phyloP scores from a whole-genome alignment of 495 filamentous ascomycete genomes.

The Pyronema domesticum region DNA sequence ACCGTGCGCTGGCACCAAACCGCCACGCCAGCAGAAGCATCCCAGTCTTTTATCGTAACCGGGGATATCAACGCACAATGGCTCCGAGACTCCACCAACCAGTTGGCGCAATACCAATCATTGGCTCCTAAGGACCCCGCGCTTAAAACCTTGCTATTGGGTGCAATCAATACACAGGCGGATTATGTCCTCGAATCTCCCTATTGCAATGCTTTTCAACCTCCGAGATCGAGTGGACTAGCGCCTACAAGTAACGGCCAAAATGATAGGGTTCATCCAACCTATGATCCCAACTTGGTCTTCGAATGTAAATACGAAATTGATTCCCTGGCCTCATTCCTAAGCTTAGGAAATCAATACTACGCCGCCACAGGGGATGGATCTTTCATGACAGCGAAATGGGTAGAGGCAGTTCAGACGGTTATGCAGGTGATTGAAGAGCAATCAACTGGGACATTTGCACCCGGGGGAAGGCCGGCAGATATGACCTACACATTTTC shows the following conservation, averaged over 20 bases:
- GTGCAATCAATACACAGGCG: constrained; percentile 84
- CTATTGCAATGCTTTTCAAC: constrained; percentile 98
- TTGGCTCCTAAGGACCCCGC: constrained; percentile 61
- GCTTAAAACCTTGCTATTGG: constrained; percentile 64
- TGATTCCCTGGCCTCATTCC: constrained; percentile 84
- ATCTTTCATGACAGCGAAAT: constrained; percentile 59
- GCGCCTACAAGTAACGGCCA: constrained; percentile 52
- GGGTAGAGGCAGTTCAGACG: constrained; percentile 61
- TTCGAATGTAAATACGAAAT: constrained; percentile 99
- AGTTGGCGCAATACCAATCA: constrained; percentile 72
- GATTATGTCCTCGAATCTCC: constrained; percentile 62
- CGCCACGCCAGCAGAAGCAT: constrained; percentile 23
- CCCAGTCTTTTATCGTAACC: constrained; percentile 87
- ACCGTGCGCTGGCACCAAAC: constrained; percentile 48
- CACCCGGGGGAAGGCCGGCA: constrained; percentile 45
- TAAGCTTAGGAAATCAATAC: constrained; percentile 72
- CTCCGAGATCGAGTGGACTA: constrained; percentile 64
- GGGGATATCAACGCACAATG: constrained; percentile 99
- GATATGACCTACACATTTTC: constrained; percentile 60
- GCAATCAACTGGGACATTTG: constrained; percentile 66
- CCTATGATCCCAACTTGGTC: constrained; percentile 63
- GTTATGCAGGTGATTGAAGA: constrained; percentile 55
- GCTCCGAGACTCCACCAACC: constrained; percentile 94
- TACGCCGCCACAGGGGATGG: constrained; percentile 58
- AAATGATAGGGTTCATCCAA: constrained; percentile 67